Percentiles rank a stretch among this genome's conserved stretches.
Evolutionary conservation across 805 yeast genomes (phyloP).

Genomic region (Suhomyces sp.): DNA sequence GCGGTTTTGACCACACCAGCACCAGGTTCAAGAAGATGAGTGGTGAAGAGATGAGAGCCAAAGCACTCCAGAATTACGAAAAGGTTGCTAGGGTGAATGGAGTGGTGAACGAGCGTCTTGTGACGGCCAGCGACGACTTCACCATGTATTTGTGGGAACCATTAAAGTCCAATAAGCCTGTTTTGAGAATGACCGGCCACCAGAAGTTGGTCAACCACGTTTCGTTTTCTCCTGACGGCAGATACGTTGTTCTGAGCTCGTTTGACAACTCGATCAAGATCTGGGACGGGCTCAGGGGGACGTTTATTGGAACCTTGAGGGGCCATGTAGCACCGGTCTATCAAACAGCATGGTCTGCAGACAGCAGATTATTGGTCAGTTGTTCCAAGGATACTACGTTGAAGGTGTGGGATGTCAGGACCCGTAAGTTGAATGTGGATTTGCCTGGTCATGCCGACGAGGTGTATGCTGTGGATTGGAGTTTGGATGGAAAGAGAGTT

Average conservation of each 20-base stretch:
- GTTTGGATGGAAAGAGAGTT: constrained; percentile 87
- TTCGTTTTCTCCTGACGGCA: constrained; percentile 92
- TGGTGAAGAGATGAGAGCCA: constrained; percentile 32
- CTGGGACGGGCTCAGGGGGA: constrained; percentile 95
- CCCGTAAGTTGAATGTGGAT: constrained; percentile 80
- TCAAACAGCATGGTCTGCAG: constrained; percentile 97
- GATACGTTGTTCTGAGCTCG: constrained; percentile 85
- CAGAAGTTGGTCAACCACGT: constrained; percentile 96
- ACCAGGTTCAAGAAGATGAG: constrained; percentile 33
- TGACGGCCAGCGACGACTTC: constrained; percentile 94
- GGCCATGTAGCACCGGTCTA: constrained; percentile 98
- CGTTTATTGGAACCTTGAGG: constrained; percentile 82
- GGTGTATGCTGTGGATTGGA: constrained; percentile 97
- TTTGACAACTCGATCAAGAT: constrained; percentile 93
- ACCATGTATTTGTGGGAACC: constrained; percentile 99
- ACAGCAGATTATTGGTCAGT: constrained; percentile 84
- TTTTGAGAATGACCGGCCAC: constrained; percentile 95
- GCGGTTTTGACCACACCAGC: constrained; percentile 76
- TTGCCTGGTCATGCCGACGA: constrained; percentile 96
- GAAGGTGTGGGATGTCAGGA: constrained; percentile 93
- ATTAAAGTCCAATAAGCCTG: constrained; percentile 69
- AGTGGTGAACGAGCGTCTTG: constrained; percentile 65
- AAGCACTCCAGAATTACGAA: constrained; percentile 60
- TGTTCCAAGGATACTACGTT: constrained; percentile 95
- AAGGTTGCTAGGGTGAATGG: constrained; percentile 62